Evolutionary conservation across 1,284 basidiomycete species (phyloP).

Genomic region (Malassezia brasiliensis): DNA sequence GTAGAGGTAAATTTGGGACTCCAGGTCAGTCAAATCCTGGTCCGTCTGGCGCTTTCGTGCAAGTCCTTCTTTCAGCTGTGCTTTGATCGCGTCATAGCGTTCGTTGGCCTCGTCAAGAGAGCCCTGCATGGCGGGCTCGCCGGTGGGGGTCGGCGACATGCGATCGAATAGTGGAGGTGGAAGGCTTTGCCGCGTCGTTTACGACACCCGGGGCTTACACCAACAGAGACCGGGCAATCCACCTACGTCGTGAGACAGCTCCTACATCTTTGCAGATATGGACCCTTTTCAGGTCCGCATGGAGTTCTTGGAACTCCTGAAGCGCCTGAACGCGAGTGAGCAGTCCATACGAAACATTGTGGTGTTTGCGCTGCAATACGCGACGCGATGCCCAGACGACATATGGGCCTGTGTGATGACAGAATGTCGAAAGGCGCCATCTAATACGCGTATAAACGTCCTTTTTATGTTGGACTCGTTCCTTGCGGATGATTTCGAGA

Average conservation of each 20-base stretch:
- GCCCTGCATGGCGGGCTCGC: not conserved
- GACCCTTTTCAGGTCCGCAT: constrained; percentile 45
- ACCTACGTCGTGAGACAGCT: too few relatives aligned
- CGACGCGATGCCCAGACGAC: constrained; percentile 67
- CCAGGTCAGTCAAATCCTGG: constrained; percentile 37
- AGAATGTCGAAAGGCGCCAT: constrained; percentile 59
- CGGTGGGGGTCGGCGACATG: not conserved
- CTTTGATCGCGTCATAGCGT: constrained; percentile 31
- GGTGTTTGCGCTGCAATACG: constrained; percentile 74
- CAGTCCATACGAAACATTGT: constrained; percentile 83
- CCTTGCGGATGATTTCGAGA: constrained; percentile 21
- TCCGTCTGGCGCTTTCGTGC: constrained; percentile 37
- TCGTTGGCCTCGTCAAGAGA: constrained; percentile 37
- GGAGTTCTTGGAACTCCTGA: constrained; percentile 41
- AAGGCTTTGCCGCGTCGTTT: not conserved
- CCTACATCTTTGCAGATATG: constrained; percentile 14
- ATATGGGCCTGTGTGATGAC: constrained; percentile 89
- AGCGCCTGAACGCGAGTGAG: constrained; percentile 54
- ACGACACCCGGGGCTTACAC: too few relatives aligned
- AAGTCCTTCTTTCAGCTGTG: constrained; percentile 27
- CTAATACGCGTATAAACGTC: constrained; percentile 84
- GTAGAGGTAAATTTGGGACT: constrained; percentile 46
- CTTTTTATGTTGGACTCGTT: constrained; percentile 81
- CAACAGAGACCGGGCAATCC: too few relatives aligned
- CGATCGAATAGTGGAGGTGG: not conserved